phyloP scores from a whole-genome alignment of 1,139 yeast genomes.

The Geotrichum klebahnii region DNA sequence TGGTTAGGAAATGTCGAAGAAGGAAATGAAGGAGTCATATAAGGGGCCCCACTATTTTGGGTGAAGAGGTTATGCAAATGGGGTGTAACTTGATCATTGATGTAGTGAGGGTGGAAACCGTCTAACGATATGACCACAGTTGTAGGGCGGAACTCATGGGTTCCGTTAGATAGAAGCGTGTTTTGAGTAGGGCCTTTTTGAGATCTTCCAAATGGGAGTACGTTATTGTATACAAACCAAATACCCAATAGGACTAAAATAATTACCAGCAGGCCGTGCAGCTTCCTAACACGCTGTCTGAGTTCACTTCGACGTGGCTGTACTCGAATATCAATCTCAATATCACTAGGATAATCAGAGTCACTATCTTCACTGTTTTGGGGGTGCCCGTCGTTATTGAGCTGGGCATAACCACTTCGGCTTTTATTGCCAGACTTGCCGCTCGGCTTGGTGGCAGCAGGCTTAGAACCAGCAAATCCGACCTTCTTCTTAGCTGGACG shows the following conservation, averaged over 20 bases:
- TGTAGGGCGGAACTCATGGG: constrained; percentile 68
- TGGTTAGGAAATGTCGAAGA: constrained; percentile 88
- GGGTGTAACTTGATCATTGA: constrained; percentile 66
- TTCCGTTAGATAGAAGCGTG: constrained; percentile 54
- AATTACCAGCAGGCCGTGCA: constrained; percentile 19
- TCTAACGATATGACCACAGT: constrained; percentile 75
- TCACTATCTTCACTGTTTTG: constrained; percentile 19
- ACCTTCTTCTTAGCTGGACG: constrained; percentile 17
- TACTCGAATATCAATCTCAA: constrained; percentile 22
- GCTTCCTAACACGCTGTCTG: constrained; percentile 10
- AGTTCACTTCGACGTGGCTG: constrained; percentile 18
- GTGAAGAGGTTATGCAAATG: constrained; percentile 55
- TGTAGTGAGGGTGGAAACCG: constrained; percentile 89
- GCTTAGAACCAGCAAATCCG: constrained; percentile 19
- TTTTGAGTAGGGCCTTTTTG: constrained; percentile 2
- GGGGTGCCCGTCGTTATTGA: constrained; percentile 1
- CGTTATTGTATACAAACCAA: constrained; percentile 21
- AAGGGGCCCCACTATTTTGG: constrained; percentile 67
- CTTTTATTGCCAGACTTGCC: constrained; percentile 5
- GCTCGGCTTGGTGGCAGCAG: neutral
- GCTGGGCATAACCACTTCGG: constrained; percentile 7
- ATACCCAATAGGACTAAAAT: constrained; percentile 13
- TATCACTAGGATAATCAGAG: constrained; percentile 23
- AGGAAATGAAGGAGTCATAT: constrained; percentile 83
- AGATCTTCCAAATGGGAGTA: constrained; percentile 6